A percentile compares a stretch with the other conserved stretches of the same genome.
phyloP scores from a whole-genome alignment of 768 basidiomycete species.

The Termitomyces sp. region DNA sequence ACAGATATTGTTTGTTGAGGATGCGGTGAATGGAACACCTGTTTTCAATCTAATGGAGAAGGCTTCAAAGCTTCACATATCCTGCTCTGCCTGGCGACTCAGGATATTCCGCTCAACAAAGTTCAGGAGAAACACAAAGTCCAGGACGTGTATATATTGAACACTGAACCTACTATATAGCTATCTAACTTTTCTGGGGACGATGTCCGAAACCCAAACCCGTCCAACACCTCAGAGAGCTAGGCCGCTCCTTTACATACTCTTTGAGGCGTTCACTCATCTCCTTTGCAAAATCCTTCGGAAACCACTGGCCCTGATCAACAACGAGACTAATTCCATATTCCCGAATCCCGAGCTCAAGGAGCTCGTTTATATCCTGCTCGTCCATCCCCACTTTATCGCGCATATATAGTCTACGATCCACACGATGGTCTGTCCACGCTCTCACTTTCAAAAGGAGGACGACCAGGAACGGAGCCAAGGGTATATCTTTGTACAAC shows the following conservation, averaged over 20 bases:
- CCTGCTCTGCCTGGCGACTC: too few species aligned
- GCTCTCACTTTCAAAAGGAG: conserved; percentile 37
- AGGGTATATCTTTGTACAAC: conserved; percentile 21
- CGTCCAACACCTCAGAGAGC: background rate
- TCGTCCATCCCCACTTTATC: conserved; percentile 34
- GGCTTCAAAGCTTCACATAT: too few species aligned
- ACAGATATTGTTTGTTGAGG: too few species aligned
- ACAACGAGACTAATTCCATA: conserved; percentile 15
- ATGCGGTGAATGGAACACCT: too few species aligned
- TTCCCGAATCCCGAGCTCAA: conserved; percentile 26
- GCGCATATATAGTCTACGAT: conserved; percentile 23
- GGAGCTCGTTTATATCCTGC: conserved; percentile 33
- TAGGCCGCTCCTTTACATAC: conserved; percentile 11
- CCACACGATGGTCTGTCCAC: conserved; percentile 33
- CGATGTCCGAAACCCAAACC: background rate
- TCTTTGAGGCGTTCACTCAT: conserved; percentile 17
- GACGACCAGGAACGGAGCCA: conserved; percentile 31
- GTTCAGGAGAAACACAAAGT: too few species aligned
- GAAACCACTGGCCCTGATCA: conserved; percentile 21
- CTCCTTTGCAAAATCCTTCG: conserved; percentile 21
- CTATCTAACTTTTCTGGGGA: too few species aligned
- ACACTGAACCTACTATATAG: too few species aligned
- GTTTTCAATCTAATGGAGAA: too few species aligned
- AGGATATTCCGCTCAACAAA: background rate
- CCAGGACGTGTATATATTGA: too few species aligned